Evolutionary conservation across 139 green algal genomes (phyloP).

Genomic region (Chlamydomonas incerta): DNA sequence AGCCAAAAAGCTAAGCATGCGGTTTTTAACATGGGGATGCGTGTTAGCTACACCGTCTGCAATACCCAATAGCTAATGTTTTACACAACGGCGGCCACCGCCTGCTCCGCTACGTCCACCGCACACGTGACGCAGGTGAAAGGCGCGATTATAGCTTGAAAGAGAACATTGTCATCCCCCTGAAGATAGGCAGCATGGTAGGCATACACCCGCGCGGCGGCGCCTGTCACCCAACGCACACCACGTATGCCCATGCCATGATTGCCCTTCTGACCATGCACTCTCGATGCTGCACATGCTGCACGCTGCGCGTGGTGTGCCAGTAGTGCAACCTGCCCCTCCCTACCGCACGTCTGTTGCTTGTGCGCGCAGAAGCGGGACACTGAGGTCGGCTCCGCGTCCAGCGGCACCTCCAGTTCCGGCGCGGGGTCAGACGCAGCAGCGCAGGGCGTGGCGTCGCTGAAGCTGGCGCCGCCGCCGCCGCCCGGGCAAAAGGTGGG

Average conservation of each 20-base stretch:
- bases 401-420: no score
- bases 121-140: no score
- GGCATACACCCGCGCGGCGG: neutral
- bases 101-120: no score
- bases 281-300: neutral
- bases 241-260: neutral
- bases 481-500: neutral
- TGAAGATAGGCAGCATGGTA: constrained; percentile 35
- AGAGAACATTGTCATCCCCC: constrained; percentile 16
- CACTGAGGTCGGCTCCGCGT: neutral
- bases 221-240: neutral
- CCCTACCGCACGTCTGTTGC: neutral
- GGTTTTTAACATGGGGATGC: no score
- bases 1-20: no score
- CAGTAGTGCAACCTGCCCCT: no score
- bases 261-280: no score
- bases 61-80: no score
- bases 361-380: neutral
- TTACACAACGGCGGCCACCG: no score
- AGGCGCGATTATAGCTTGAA: constrained; percentile 22
- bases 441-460: neutral
- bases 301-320: no score
- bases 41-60: no score
- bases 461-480: constrained; percentile 33
- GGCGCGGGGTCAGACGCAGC: neutral